Evolutionary conservation across 345 rosid genomes (phyloP), one percentile per base, ranked within the genome.

Genomic region (Durio zibethinus): DNA sequence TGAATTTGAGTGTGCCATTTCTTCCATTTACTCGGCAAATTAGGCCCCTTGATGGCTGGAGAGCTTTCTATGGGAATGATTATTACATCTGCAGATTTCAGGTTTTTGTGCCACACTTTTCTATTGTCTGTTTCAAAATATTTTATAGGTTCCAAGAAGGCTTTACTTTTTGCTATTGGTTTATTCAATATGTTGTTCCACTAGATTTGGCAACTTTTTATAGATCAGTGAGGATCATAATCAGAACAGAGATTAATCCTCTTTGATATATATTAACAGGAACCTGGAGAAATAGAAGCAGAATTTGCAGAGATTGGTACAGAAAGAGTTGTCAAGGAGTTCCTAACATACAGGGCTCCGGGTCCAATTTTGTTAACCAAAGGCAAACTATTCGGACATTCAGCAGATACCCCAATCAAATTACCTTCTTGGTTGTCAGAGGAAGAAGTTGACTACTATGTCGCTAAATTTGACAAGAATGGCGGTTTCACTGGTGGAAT

Each of bases 381-480:
- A 20, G 72, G 72, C 10, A 66, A 66, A 5, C 71, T 66, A 8
- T 66, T 66, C 50, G 71, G 71, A 43, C 48, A 65, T 40, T 36
- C 42, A 20, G 45, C 87, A 67, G 90, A 87, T 72, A 82, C 85
- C 60, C 92, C 93, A 18, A 69, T 86, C 3, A 29, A 56, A 5
- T 33, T 83, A 50, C 93, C 92, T 2, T 66, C 80, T 4, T 89
- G 96, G 96, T 85, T 89, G 64, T 83, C 87, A 0, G 90, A 91
- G 72, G 87, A 86, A 36, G 96, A 89, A 62, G 23, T 88, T 42
- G 85, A 87, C 67, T 87, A 84, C 31, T 91, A 83, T 45, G 87
- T 88, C 23, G 82, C 86, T 47, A 88, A 91, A 83, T 91, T 89
- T 77, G 81, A 87, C 72, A 87, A 70, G 78, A 77, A 88, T 70